Percentiles rank a stretch among this genome's conserved stretches.
phyloP scores from a whole-genome alignment of 2,329 filamentous ascomycete genomes.

The Grosmannia serpens region DNA sequence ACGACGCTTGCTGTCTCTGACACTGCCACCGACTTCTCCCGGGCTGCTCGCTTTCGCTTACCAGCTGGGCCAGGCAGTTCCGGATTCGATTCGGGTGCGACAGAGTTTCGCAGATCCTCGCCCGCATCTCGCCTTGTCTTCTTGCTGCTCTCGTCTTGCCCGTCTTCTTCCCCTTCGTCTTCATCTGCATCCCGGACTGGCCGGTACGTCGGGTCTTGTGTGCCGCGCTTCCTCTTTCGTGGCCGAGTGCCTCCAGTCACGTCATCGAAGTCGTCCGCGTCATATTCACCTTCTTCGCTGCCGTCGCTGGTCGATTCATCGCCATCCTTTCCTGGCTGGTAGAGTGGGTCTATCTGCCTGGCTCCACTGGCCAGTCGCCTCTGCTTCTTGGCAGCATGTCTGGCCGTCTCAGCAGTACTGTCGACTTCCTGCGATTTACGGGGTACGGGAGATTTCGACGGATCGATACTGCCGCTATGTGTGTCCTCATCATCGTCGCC shows the following conservation, averaged over 20 bases:
- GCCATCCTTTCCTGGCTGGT: background rate
- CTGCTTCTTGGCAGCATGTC: background rate
- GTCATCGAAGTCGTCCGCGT: background rate
- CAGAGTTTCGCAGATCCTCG: slow-evolving; percentile 6
- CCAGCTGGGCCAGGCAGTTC: background rate
- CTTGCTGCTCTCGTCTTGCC: background rate
- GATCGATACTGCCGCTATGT: no score
- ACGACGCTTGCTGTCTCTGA: no score
- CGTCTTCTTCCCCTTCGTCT: background rate
- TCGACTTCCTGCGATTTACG: no score
- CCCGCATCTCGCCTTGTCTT: slow-evolving; percentile 1
- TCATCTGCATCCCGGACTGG: background rate
- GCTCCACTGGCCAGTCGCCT: background rate
- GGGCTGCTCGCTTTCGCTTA: background rate
- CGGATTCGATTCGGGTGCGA: background rate
- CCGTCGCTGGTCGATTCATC: background rate
- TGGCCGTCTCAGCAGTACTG: no score
- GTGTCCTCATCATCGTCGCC: background rate
- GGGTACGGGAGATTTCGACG: no score
- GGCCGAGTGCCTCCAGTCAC: background rate
- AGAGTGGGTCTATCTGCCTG: background rate
- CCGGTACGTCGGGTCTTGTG: slow-evolving; percentile 1
- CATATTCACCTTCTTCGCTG: background rate
- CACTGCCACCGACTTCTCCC: slow-evolving; percentile 35
- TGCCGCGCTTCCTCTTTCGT: background rate